phyloP scores from a whole-genome alignment of 805 yeast species.

The Suhomyces sp. region DNA sequence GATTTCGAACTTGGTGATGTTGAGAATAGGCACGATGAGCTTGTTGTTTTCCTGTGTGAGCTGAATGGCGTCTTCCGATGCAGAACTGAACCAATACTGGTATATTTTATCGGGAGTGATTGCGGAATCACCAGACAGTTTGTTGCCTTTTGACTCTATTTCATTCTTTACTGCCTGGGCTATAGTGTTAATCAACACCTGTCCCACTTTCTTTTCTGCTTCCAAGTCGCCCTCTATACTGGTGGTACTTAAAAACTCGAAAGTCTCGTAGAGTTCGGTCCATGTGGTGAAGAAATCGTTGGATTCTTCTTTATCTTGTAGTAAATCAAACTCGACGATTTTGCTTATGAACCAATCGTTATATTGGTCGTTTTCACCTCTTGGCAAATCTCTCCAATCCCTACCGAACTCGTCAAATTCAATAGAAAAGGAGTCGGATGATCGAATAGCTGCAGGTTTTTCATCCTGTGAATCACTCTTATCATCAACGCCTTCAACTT shows the following conservation, averaged over 20 bases:
- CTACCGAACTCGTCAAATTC: slow-evolving; percentile 59
- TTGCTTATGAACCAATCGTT: slow-evolving; percentile 17
- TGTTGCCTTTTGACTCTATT: background rate
- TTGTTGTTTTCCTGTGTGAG: slow-evolving; percentile 24
- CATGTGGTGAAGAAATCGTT: slow-evolving; percentile 27
- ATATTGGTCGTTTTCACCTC: slow-evolving; percentile 48
- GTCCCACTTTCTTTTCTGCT: slow-evolving; percentile 28
- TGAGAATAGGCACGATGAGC: slow-evolving; percentile 28
- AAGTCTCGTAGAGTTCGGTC: slow-evolving; percentile 21
- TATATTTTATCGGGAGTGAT: slow-evolving; percentile 53
- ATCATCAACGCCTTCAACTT: background rate
- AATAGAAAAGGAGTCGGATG: slow-evolving; percentile 19
- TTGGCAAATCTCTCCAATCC: slow-evolving; percentile 72
- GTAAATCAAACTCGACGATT: slow-evolving; percentile 14
- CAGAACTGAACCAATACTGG: slow-evolving; percentile 39
- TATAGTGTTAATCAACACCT: slow-evolving; percentile 44
- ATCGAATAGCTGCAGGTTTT: slow-evolving; percentile 17
- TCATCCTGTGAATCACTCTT: slow-evolving; percentile 6
- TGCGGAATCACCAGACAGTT: background rate
- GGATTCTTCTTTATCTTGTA: slow-evolving; percentile 16
- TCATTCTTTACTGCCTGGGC: slow-evolving; percentile 52
- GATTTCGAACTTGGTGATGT: slow-evolving; percentile 47
- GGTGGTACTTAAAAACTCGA: slow-evolving; percentile 23
- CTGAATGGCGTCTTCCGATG: slow-evolving; percentile 23
- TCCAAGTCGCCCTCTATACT: slow-evolving; percentile 24